Evolutionary conservation across 768 basidiomycete species (phyloP), one percentile per base, ranked within the genome.

Genomic region (Tephrocybe sp.): DNA sequence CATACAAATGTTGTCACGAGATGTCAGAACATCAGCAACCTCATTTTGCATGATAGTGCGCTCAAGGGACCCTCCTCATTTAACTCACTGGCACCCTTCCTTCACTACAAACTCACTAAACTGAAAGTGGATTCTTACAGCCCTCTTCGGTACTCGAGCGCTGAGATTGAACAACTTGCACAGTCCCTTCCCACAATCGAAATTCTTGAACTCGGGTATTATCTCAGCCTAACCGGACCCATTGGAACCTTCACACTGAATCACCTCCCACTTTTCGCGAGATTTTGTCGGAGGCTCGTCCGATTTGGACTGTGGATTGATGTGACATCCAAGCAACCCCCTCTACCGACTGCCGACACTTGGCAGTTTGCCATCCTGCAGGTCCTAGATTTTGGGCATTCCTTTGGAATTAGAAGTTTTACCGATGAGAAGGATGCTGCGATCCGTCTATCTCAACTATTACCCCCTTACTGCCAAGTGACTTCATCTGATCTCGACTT

Each of bases 201-300:
- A 20, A 21, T 48, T 20, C 38, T 48, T n/a, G 17, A 39, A 5
- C 38, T 30, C 3, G 33, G 18, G 10, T 48, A 11, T 15, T 48
- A 10, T 39, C 1, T 20, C 11, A 21, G 4, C 7, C 14, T 1
- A 15, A 15, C 1, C 25, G 20, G 7, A 5, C 17, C 18, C 10
- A 11, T 21, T n/a, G 18, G 10, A 28, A 18, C 25, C 1, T 39
- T 39, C 4, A 39, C 47, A 30, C 28, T 38, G 17, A 21, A 48
- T 30, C 47, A 48, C 26, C 17, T 48, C 18, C 47, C 38, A 18
- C 47, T 39, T 20, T 40, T 48, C 30, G 47, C 47, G 18, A n/a
- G 37, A 15, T 17, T 12, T 17, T 40, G 47, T 39, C 47, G 10
- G 10, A 48, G 26, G 17, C 37, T 48, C 9, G 5, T 30, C 18